These are phyloP conservation scores for Castanea mollissima DNA, from an alignment of 306 rosid genomes.

Conservation along the genomic window DNA sequence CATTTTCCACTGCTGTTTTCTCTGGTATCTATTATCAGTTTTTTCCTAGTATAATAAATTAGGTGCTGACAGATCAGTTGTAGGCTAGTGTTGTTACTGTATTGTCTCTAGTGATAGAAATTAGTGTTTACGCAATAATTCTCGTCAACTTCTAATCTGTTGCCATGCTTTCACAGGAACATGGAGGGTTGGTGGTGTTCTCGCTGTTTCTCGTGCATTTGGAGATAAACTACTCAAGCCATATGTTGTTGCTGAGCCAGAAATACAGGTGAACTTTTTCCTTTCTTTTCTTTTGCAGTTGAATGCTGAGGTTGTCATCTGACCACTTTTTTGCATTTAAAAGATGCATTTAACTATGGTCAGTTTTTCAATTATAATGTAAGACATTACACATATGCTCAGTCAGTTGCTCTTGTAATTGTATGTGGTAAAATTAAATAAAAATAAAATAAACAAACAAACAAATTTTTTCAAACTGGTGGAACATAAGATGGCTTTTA, in stretches of 20 bases:
- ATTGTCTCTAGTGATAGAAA: background rate
- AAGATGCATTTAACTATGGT: background rate
- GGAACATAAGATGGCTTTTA: background rate
- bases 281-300: background rate
- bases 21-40: no score
- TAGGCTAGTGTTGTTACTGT: background rate
- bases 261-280: constrained; percentile 58
- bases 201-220: constrained; percentile 92
- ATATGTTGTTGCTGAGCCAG: constrained; percentile 89
- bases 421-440: background rate
- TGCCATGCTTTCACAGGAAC: constrained; percentile 57
- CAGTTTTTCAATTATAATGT: background rate
- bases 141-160: background rate
- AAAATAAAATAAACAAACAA: background rate
- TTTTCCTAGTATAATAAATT: background rate
- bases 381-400: background rate
- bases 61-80: background rate
- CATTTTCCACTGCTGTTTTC: background rate
- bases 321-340: constrained; percentile 13
- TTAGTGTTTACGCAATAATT: background rate
- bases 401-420: background rate
- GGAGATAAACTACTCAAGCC: constrained; percentile 85
- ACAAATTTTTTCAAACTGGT: background rate
- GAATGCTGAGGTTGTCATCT: background rate
- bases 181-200: constrained; percentile 94